phyloP scores from a whole-genome alignment of 2,329 filamentous ascomycete species.

The Simplicillium sp. region DNA sequence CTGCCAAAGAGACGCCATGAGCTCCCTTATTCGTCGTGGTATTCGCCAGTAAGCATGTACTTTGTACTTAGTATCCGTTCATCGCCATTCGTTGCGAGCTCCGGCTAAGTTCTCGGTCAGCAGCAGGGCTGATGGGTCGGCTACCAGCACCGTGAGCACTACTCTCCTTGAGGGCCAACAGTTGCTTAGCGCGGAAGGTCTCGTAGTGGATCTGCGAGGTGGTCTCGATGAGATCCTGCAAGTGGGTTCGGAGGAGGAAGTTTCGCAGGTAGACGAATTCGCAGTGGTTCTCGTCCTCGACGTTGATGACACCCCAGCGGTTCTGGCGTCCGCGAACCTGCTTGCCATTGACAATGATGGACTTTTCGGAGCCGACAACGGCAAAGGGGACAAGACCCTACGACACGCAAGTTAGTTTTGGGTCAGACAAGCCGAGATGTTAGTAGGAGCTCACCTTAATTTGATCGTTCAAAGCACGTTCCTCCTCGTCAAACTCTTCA shows the following conservation, averaged over 20 bases:
- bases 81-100: slow-evolving; percentile 96
- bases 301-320: slow-evolving; percentile 98
- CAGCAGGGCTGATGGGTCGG: slow-evolving; percentile 88
- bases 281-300: slow-evolving; percentile 98
- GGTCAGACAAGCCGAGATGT: too few relatives aligned
- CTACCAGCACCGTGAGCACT: slow-evolving; percentile 73
- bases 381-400: slow-evolving; percentile 93
- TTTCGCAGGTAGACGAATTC: slow-evolving; percentile 98
- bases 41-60: slow-evolving; percentile 4
- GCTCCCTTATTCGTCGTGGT: slow-evolving; percentile 12
- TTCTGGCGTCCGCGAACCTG: slow-evolving; percentile 97
- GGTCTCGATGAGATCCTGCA: slow-evolving; percentile 98
- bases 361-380: slow-evolving; percentile 96
- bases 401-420: slow-evolving; percentile 21
- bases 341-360: slow-evolving; percentile 93
- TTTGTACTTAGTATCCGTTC: slow-evolving; percentile 83
- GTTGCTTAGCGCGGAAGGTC: slow-evolving; percentile 98
- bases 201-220: slow-evolving; percentile 99
- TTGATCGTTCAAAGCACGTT: slow-evolving; percentile 83
- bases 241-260: slow-evolving; percentile 95
- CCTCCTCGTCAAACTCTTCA: slow-evolving; percentile 96
- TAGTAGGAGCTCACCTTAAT: slow-evolving; percentile 68
- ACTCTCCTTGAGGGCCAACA: slow-evolving; percentile 96
- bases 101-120: slow-evolving; percentile 91
- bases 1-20: too few relatives aligned